Evolutionary conservation across 2,329 filamentous ascomycete species (phyloP).

Genomic region (Trichoderma atrobrunneum): DNA sequence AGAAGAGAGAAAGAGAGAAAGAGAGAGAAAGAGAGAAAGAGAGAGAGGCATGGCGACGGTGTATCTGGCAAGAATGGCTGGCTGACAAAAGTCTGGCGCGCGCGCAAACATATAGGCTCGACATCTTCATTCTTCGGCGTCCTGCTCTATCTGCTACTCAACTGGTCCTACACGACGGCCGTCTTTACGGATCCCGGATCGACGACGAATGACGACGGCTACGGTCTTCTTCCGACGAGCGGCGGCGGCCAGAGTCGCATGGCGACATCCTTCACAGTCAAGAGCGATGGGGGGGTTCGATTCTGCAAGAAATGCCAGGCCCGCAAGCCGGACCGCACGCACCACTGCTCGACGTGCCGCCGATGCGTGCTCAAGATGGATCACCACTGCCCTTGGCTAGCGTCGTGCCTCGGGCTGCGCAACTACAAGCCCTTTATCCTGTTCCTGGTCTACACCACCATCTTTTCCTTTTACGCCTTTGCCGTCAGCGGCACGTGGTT

Average conservation of each 20-base stretch:
- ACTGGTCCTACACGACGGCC: slow-evolving; percentile 86
- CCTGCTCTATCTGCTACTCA: slow-evolving; percentile 72
- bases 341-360: slow-evolving; percentile 94
- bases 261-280: slow-evolving; percentile 82
- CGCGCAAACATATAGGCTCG: slow-evolving; percentile 41
- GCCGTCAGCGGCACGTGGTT: slow-evolving; percentile 77
- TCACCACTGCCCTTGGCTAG: slow-evolving; percentile 97
- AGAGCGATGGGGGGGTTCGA: slow-evolving; percentile 78
- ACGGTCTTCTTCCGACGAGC: slow-evolving; percentile 74
- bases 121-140: slow-evolving; percentile 62
- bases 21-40: no score
- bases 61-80: neutral
- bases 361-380: slow-evolving; percentile 99
- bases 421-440: slow-evolving; percentile 97
- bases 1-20: no score
- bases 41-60: neutral
- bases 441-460: slow-evolving; percentile 82
- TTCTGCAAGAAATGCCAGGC: slow-evolving; percentile 98
- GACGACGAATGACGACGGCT: slow-evolving; percentile 63
- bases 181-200: slow-evolving; percentile 89
- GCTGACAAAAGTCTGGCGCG: slow-evolving; percentile 4
- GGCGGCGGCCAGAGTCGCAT: slow-evolving; percentile 45
- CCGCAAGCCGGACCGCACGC: slow-evolving; percentile 89
- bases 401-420: slow-evolving; percentile 86
- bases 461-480: slow-evolving; percentile 83